Conservation (phyloP, 768 basidiomycete species). For the Lactarius hatsudake region DNA sequence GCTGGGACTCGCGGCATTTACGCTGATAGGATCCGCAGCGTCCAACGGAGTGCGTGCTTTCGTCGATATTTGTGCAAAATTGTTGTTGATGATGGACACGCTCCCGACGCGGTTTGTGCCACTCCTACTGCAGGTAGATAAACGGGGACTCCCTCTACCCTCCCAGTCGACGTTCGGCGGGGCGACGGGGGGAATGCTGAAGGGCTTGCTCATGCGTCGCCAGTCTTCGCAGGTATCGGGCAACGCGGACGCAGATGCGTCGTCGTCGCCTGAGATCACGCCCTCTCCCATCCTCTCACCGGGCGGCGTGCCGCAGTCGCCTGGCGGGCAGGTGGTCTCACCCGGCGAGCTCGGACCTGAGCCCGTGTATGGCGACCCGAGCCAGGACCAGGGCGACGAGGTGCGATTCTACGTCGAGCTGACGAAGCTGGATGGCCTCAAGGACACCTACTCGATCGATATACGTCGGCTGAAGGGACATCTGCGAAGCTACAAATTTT, state of each 20-base stretch:
- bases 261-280: conserved; percentile 29
- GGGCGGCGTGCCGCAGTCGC: conserved; percentile 7
- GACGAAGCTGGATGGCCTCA: conserved; percentile 84
- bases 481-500: conserved; percentile 87
- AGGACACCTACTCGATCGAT: conserved; percentile 89
- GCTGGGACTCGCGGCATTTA: conserved; percentile 66
- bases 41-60: conserved; percentile 73
- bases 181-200: conserved; percentile 71
- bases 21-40: conserved; percentile 77
- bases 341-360: conserved; percentile 42
- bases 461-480: conserved; percentile 91
- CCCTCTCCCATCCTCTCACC: conserved; percentile 11
- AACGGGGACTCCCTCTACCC: conserved; percentile 82
- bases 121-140: conserved; percentile 64
- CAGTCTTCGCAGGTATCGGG: conserved; percentile 80
- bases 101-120: not conserved
- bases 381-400: conserved; percentile 89
- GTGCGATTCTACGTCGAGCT: conserved; percentile 95
- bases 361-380: conserved; percentile 73
- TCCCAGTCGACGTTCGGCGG: conserved; percentile 67
- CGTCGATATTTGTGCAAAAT: not conserved
- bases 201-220: conserved; percentile 84
- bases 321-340: conserved; percentile 24
- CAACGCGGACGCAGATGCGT: conserved; percentile 28
- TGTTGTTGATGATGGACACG: conserved; percentile 3